Evolutionary conservation across 768 basidiomycete genomes (phyloP), one percentile per base, ranked within the genome.

Genomic region (Rhodotorula sphaerocarpa): DNA sequence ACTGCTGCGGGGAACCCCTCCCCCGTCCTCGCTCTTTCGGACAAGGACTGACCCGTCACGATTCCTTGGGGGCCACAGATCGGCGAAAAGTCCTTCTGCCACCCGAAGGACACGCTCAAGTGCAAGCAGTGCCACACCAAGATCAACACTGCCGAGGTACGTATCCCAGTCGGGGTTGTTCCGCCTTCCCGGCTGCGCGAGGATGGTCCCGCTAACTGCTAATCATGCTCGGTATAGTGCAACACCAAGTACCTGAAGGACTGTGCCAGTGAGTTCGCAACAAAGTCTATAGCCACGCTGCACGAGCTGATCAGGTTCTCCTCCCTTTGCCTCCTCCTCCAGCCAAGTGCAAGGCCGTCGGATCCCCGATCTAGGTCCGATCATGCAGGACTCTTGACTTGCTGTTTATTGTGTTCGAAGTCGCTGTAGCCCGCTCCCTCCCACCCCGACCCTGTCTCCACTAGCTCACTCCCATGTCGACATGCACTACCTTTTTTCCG

Each of bases 211-310:
- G n/a, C n/a, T n/a, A n/a, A n/a, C n/a, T n/a, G n/a, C n/a, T n/a
- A n/a, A n/a, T n/a, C n/a, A n/a, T n/a, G n/a, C n/a, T n/a, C n/a
- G 16, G 12, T 33, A 33, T 5, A 30, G 55, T 68, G 66, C 52
- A 63, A 68, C 51, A 34, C 43, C 34, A 63, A 64, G 55, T 68
- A 48, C 66, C 62, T 55, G 16, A 47, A 55, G 18, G 56, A 60
- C 30, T 68, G 66, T n/a, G 55, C 55, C 1, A 25, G 34, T 20
- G 47, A 66, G 59, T 61, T 56, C 57, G 39, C 48, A 18, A 28
- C 55, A n/a, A n/a, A n/a, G n/a, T 16, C 6, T 55, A 16, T 16
- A 39, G 36, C 16, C 36, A 9, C 9, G 16, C 36, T 10, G 36
- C 10, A 39, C 10, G 16, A 39, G 36, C 36, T 39, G 36, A 9